phyloP scores from a whole-genome alignment of 371 early-diverging fungal genomes.

The Apophysomyces sp. region DNA sequence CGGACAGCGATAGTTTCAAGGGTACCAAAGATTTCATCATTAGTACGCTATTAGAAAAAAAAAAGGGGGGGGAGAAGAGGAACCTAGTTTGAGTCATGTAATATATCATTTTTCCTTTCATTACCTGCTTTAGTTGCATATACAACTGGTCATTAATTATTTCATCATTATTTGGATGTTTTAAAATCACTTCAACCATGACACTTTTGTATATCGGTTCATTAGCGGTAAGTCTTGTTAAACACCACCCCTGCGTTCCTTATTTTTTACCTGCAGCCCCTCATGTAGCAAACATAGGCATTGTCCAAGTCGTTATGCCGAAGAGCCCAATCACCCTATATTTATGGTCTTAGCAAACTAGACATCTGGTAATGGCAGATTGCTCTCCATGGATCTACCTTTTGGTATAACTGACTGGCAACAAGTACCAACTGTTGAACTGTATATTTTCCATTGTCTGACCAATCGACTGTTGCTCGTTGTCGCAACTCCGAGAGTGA shows the following conservation, averaged over 20 bases:
- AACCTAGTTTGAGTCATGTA: background rate
- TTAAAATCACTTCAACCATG: conserved; percentile 21
- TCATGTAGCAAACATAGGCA: conserved; percentile 29
- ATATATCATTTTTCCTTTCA: background rate
- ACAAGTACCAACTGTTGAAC: conserved; percentile 7
- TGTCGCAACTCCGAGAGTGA: conserved; percentile 16
- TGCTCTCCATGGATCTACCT: background rate
- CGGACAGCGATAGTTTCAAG: conserved; percentile 22
- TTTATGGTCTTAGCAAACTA: background rate
- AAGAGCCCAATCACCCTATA: conserved; percentile 23
- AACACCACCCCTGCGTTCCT: background rate
- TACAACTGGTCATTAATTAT: conserved; percentile 12
- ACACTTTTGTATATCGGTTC: conserved; percentile 9
- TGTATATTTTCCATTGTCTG: conserved; percentile 15
- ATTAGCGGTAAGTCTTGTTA: background rate
- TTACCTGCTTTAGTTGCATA: conserved; percentile 21
- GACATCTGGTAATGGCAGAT: background rate
- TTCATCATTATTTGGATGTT: conserved; percentile 18
- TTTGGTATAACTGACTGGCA: conserved; percentile 6
- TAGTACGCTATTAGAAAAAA: conserved; percentile 20
- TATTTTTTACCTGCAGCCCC: conserved; percentile 26
- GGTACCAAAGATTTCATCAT: conserved; percentile 19
- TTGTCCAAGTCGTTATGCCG: conserved; percentile 19
- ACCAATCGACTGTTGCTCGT: conserved; percentile 14
- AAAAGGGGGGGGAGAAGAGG: too few species aligned